Evolutionary conservation across 2,329 filamentous ascomycete species (phyloP).

Genomic region (Arthrobotrys sinensis): DNA sequence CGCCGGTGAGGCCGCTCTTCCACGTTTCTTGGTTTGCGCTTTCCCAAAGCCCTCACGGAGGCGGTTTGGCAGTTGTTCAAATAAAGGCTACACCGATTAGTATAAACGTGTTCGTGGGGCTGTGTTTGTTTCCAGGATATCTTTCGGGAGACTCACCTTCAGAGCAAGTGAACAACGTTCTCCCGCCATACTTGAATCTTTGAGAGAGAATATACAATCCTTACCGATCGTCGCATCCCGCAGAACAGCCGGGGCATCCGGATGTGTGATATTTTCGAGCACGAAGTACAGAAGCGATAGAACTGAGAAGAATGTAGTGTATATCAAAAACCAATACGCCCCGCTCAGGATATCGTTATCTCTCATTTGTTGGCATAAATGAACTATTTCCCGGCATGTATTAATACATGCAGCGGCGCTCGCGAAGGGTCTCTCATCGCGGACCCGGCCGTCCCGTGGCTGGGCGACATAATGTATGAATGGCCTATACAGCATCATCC

Average conservation of each 20-base stretch:
- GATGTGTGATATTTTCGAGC: conserved; percentile 82
- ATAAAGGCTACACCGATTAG: conserved; percentile 75
- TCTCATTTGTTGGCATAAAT: conserved; percentile 84
- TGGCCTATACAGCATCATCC: conserved; percentile 85
- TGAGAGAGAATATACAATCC: conserved; percentile 83
- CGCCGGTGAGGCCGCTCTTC: conserved; percentile 69
- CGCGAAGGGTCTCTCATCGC: conserved; percentile 82
- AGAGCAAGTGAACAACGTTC: conserved; percentile 86
- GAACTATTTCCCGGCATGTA: conserved; percentile 79
- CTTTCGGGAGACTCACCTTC: conserved; percentile 71
- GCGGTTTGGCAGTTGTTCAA: conserved; percentile 84
- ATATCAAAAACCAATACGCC: conserved; percentile 89
- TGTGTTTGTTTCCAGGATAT: not conserved
- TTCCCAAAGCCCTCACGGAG: conserved; percentile 73
- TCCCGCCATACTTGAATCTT: conserved; percentile 87
- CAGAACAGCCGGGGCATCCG: conserved; percentile 82
- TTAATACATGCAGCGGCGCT: conserved; percentile 77
- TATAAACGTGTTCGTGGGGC: not conserved
- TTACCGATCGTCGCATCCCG: conserved; percentile 88
- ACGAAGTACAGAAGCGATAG: conserved; percentile 85
- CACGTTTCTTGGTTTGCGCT: conserved; percentile 72
- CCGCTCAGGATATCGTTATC: conserved; percentile 82
- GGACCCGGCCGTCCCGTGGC: conserved; percentile 69
- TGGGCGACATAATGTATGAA: conserved; percentile 87
- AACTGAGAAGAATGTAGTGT: conserved; percentile 86